Evolutionary conservation across 371 early-diverging fungal genomes (phyloP), one percentile per base, ranked within the genome.

Genomic region (Mortierella sp.): DNA sequence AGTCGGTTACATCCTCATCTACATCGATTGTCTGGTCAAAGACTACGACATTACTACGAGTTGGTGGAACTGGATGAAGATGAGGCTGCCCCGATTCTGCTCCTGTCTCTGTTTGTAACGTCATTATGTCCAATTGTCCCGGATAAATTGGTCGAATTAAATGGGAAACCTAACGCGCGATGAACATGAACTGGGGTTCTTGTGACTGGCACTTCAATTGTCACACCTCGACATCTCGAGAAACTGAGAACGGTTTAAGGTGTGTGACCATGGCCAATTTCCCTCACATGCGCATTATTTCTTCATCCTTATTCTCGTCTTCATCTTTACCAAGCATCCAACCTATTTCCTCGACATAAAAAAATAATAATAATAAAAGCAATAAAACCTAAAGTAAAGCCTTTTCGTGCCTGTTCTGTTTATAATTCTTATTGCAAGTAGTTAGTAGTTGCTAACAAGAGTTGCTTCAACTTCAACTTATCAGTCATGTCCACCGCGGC

Each of bases 21-120:
- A 80, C 81, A 45, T 74, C 62, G 59, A 75, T 74, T 68, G 76
- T 72, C 63, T 80, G 68, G 32, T 80, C 81, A 69, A 80, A 80
- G 47, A 80, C 81, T 38, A 80, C 69, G 32, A 80, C 72, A 52
- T 80, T 74, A 45, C 75, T 80, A 43, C 40, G 58, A 16, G n/a
- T 2, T 40, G 33, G 13, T 19, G 36, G 61, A 16, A 7, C 11
- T 58, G 33, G 19, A 8, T 58, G 15, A 58, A 24, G 33, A 58
- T 58, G 58, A 58, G 33, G 28, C 6, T 16, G 24, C 11, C 11
- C 33, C 36, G 58, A 6, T 58, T 28, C 58, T 32, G 36, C 15
- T 19, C 3, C 11, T 38, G 9, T 22, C 7, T 28, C 16, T 41
- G 40, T 13, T 33, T 52, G 52, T 11, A 28, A 33, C 3, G 50